A percentile compares a stretch with the other conserved stretches of the same genome.
Conservation (phyloP, 495 filamentous ascomycete genomes). For the Hypoxylon fragiforme region DNA sequence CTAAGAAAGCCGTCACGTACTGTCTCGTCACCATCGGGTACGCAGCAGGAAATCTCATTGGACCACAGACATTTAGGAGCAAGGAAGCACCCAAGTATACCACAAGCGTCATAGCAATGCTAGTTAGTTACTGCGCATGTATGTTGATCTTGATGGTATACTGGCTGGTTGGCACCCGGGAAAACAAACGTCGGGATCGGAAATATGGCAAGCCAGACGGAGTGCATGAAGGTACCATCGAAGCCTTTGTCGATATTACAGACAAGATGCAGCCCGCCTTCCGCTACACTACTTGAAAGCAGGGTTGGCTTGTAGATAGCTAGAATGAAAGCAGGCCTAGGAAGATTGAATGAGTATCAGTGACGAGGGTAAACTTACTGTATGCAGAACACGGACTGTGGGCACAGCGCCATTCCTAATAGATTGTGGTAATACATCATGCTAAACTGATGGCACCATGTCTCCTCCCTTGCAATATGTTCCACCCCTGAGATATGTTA, state of each 20-base stretch:
- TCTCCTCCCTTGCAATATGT: slow-evolving; percentile 22
- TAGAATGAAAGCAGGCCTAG: no score
- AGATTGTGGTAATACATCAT: slow-evolving; percentile 14
- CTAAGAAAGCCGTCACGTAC: slow-evolving; percentile 55
- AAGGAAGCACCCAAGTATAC: slow-evolving; percentile 52
- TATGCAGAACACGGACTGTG: no score
- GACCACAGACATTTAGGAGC: slow-evolving; percentile 55
- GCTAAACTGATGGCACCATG: slow-evolving; percentile 30
- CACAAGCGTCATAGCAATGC: slow-evolving; percentile 37
- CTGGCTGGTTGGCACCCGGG: slow-evolving; percentile 31
- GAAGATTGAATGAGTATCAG: no score
- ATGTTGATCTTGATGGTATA: slow-evolving; percentile 36
- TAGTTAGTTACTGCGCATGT: slow-evolving; percentile 38
- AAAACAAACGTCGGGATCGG: slow-evolving; percentile 33
- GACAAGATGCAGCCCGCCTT: slow-evolving; percentile 40
- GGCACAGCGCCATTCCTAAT: not conserved
- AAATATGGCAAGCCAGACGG: slow-evolving; percentile 26
- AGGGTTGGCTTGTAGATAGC: no score
- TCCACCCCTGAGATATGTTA: slow-evolving; percentile 18
- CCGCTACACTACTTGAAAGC: slow-evolving; percentile 36
- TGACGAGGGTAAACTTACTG: no score
- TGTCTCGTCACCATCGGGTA: slow-evolving; percentile 53
- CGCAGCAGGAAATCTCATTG: slow-evolving; percentile 57
- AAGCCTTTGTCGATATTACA: slow-evolving; percentile 37
- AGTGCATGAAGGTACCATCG: slow-evolving; percentile 13